Evolutionary conservation across 805 yeast genomes (phyloP).

Genomic region (Spathaspora gorwiae): DNA sequence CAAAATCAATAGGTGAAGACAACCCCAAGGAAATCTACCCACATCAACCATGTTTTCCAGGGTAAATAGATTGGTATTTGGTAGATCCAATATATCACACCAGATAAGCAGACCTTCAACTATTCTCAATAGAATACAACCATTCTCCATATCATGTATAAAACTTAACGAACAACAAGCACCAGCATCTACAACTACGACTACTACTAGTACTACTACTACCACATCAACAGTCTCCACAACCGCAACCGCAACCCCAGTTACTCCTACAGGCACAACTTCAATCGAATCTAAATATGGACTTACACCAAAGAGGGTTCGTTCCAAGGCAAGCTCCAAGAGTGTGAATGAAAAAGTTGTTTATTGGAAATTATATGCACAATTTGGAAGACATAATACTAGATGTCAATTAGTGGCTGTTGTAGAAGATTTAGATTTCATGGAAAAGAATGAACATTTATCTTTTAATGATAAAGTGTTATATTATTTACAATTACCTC

Average conservation of each 20-base stretch:
- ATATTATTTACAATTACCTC: constrained; percentile 75
- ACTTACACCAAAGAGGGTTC: background rate
- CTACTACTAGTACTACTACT: no score
- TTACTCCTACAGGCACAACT: background rate
- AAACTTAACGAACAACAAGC: background rate
- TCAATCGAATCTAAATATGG: background rate
- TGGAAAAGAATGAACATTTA: constrained; percentile 50
- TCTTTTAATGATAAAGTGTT: constrained; percentile 67
- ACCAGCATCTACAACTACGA: no score
- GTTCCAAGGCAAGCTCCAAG: background rate
- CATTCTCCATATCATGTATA: background rate
- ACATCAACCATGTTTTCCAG: background rate
- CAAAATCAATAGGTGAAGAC: background rate
- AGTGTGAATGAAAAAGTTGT: constrained; percentile 32
- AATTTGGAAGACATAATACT: constrained; percentile 79
- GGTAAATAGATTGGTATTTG: background rate
- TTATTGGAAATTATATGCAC: constrained; percentile 70
- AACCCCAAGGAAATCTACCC: background rate
- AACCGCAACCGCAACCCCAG: no score
- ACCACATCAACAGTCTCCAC: no score
- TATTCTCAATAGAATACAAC: background rate
- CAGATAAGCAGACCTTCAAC: background rate
- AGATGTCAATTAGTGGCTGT: constrained; percentile 70
- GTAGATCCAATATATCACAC: background rate
- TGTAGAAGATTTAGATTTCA: constrained; percentile 57